These are phyloP conservation scores for Asclepias syriaca DNA, from an alignment of 257 asterid genomes.

Conservation along the genomic window DNA sequence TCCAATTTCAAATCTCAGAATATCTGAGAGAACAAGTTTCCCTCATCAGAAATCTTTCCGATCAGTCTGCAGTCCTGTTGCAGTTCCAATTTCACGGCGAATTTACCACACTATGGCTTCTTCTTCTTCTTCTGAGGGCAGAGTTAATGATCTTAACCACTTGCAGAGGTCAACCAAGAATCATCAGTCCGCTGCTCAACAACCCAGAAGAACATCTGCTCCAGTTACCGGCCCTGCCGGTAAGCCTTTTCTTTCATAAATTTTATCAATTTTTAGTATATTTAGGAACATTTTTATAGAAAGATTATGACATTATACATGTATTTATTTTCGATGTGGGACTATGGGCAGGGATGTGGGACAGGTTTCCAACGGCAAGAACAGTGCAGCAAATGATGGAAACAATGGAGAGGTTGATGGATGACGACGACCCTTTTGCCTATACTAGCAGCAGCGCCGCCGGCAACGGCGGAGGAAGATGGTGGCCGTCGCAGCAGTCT, in stretches of 20 bases:
- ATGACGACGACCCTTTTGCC: constrained; percentile 57
- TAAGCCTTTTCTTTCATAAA: constrained; percentile 9
- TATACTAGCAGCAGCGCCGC: constrained; percentile 4
- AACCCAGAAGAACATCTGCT: constrained; percentile 35
- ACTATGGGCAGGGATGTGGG: constrained; percentile 50
- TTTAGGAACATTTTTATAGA: too few relatives aligned
- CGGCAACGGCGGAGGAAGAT: background rate
- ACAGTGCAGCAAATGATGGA: constrained; percentile 85
- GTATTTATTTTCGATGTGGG: too few relatives aligned
- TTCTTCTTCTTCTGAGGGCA: constrained; percentile 30
- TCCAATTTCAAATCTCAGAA: constrained; percentile 20
- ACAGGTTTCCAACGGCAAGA: constrained; percentile 64
- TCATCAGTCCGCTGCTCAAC: constrained; percentile 31
- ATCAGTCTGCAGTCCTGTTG: background rate
- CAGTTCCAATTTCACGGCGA: background rate
- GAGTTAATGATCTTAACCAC: constrained; percentile 37
- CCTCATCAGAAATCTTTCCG: constrained; percentile 15
- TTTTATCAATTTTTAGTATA: too few relatives aligned
- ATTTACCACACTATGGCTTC: constrained; percentile 19
- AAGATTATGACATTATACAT: too few relatives aligned
- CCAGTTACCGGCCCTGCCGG: constrained; percentile 45
- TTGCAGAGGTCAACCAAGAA: constrained; percentile 38
- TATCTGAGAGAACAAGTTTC: constrained; percentile 14
- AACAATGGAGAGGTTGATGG: constrained; percentile 66
- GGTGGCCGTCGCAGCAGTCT: constrained; percentile 19